phyloP scores from a whole-genome alignment of 176 grass and related monocot genomes.

The Elymus sibiricus region DNA sequence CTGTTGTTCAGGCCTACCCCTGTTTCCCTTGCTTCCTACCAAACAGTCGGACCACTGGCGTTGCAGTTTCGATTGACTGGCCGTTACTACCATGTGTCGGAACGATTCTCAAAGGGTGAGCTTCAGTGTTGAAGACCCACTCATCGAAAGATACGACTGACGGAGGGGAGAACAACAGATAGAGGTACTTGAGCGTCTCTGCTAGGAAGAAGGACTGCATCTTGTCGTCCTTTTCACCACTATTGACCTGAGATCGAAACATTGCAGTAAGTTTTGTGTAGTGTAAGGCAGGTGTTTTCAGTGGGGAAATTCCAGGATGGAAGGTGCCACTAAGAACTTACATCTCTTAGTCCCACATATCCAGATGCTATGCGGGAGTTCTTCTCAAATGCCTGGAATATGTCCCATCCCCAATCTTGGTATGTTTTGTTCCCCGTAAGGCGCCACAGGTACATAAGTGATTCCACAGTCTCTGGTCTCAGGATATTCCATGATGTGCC shows the following conservation, averaged over 20 bases:
- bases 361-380: conserved; percentile 88
- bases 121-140: conserved; percentile 99
- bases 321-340: conserved; percentile 38
- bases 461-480: conserved; percentile 97
- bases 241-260: conserved; percentile 62
- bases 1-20: conserved; percentile 21
- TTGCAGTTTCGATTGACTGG: conserved; percentile 3
- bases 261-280: conserved; percentile 14
- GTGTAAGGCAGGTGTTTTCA: neutral
- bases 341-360: conserved; percentile 93
- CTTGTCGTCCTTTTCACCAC: conserved; percentile 86
- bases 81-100: conserved; percentile 34
- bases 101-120: conserved; percentile 87
- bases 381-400: conserved; percentile 99
- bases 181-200: conserved; percentile 96
- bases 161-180: conserved; percentile 93
- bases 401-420: conserved; percentile 99
- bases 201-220: conserved; percentile 99
- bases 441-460: conserved; percentile 92
- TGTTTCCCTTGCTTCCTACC: conserved; percentile 79
- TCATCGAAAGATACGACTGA: conserved; percentile 87
- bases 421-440: conserved; percentile 96
- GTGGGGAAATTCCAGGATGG: neutral
- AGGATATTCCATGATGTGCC: conserved; percentile 99
- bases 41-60: conserved; percentile 34